phyloP scores from a whole-genome alignment of 108 stramenopile species.

The Skeletonema menzelii region DNA sequence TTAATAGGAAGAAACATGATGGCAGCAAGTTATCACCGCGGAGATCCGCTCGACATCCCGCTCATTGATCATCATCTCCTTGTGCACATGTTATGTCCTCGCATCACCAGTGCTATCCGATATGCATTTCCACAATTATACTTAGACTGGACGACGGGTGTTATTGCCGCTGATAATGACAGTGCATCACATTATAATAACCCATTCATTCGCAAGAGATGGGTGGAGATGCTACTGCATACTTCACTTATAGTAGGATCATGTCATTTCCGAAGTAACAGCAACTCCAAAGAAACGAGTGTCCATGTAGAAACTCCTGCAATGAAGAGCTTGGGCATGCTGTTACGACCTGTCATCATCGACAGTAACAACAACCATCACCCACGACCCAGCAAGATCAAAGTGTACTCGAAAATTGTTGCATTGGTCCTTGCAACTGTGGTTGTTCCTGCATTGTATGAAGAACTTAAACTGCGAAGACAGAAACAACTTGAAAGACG shows the following conservation, averaged over 20 bases:
- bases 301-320: conserved; percentile 37
- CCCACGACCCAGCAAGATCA: background rate
- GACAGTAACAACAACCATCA: background rate
- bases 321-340: conserved; percentile 42
- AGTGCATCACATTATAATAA: background rate
- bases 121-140: conserved; percentile 31
- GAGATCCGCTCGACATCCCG: conserved; percentile 50
- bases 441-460: conserved; percentile 26
- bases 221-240: conserved; percentile 29
- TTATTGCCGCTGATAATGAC: background rate
- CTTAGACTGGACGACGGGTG: conserved; percentile 39
- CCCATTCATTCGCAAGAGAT: conserved; percentile 18
- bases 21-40: conserved; percentile 14
- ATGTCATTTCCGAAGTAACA: conserved; percentile 12
- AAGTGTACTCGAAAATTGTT: conserved; percentile 24
- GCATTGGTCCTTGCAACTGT: conserved; percentile 29
- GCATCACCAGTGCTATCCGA: conserved; percentile 35
- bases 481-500: conserved; percentile 22
- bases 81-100: conserved; percentile 28
- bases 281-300: background rate
- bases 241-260: conserved; percentile 38
- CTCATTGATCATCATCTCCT: conserved; percentile 45
- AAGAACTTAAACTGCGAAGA: conserved; percentile 32
- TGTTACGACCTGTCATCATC: conserved; percentile 4
- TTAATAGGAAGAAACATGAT: background rate